Evolutionary conservation across 2,329 filamentous ascomycete species (phyloP), one percentile per base, ranked within the genome.

Genomic region (Lasiodiplodia hormozganensis): DNA sequence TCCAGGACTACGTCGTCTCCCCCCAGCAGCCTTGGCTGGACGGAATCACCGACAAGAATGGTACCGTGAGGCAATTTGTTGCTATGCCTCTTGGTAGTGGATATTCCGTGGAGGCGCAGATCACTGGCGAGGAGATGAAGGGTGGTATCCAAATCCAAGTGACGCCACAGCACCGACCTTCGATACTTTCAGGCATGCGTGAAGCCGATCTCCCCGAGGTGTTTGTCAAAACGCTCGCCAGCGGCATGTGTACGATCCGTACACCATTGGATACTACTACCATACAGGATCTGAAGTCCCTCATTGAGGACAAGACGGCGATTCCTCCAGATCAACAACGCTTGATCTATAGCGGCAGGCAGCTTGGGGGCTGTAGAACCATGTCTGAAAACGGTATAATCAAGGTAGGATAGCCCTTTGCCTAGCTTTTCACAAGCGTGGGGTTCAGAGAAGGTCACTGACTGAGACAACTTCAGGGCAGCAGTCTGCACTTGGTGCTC

Each of bases 31-130:
- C 68, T 2, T 83, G 79, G 81, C 73, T 85, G 0, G 81, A 85
- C 72, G 83, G 82, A 0, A 78, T 83, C 38, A 77, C 77, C 0
- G 72, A 69, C 1, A 60, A 56, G 0, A 70, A 78, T 34, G 80
- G 81, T 1, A 72, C 73, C 0, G 81, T 85, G 4, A 77, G 81
- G 11, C 84, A 86, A 69, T 86, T 86, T 69, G 81, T 85, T 2
- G 83, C 83, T 1, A 82, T 83, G 78, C 80, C 82, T 0, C 70
- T 80, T 31, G 80, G 79, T 0, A 74, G 73, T 16, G 82, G 82
- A 0, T 82, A 83, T 65, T 79, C 80, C 0, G 77, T 85, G 8
- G 84, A 86, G 71, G 76, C 77, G 2, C 84, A 86, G 70, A 70
- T 84, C 5, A 84, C 80, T 0, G 82, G 82, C 3, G 66, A 77